Evolutionary conservation across 805 yeast species (phyloP), one percentile per base, ranked within the genome.

Genomic region (Candida maesae): DNA sequence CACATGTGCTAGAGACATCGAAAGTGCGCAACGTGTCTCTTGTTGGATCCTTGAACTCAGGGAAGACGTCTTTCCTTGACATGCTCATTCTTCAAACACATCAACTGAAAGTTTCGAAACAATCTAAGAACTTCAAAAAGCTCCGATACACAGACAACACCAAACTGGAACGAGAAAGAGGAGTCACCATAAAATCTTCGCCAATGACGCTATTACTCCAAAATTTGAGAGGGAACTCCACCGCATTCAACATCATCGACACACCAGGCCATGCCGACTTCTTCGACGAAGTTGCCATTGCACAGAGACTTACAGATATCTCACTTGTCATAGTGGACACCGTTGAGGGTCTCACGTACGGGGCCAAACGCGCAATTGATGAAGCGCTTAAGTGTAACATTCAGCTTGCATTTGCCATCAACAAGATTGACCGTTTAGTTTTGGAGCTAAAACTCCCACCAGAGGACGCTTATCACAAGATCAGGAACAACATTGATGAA

Each of bases 181-280:
- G 89, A 0, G 48, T 87, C 6, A 70, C 95, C 2, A 70, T 87
- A 13, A 80, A 80, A 51, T 38, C 82, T 1, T 64, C 81, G 1
- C 79, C 87, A 0, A 70, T 84, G 49, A 66, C 91, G 0, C 50
- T 86, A 9, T 58, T 90, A 6, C 59, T 82, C 13, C 75, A 73
- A 0, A 77, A 78, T 54, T 46, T 76, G 21, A 63, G 63, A 13
- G 74, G 69, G 1, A 76, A 74, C 46, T 81, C 95, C 0, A 61
- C 66, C 14, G 75, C 77, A 0, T 52, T 81, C 16, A 86, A 84
- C 53, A 46, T 90, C 1, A 49, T 88, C 1, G 99, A 95, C 54
- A 69, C 95, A 0, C 99, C 99, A 0, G 99, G 99, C 0, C 98
- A 93, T 61, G 74, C 76, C 0, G 81, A 88, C 55, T 93, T 93